Base-by-base conservation (phyloP, 768 basidiomycete genomes). In the Hericium erinaceus region DNA sequence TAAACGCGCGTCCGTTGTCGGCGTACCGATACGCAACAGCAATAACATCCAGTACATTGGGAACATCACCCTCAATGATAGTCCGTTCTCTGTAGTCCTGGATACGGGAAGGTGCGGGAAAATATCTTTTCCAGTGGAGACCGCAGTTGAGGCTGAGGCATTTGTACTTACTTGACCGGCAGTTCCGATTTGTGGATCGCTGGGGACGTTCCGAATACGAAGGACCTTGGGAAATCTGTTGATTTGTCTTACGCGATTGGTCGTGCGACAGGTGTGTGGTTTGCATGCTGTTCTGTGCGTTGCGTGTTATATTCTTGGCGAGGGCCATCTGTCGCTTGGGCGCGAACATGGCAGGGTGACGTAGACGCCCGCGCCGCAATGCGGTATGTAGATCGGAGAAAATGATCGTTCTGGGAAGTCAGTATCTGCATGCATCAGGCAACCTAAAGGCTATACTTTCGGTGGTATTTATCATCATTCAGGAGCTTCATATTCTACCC, bases 131-230 rank as follows among this genome's bases (percentile, higher is more conserved):
- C 39, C 49, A 7, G 9, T 39, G 54, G n/a, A 55, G 22, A 52
- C 38, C 49, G 41, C 44, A 46, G 6, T 16, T 46, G 44, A 33
- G 33, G 33, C 33, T 33, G 33, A 7, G 33, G 33, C 33, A 33
- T 6, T 33, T 33, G 6, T 33, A 33, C 33, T 40, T 52, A 57
- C 50, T 60, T 52, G 56, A 54, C 28, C 41, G 11, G 40, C 59
- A 90, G 89, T 62, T 85, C 87, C 40, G 89, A 91, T 68, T 69
- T 91, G 39, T 91, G 89, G 88, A 85, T 87, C 9, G 73, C 73
- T 6, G 78, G 74, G 22, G 64, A 69, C 46, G 76, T 79, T 18
- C 75, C 85, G 7, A 67, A 69, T 24, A 72, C 81, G 39, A 77
- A 72, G 48, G 80, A 85, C 62, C 75, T 81, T 0, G 86, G 86